phyloP scores from a whole-genome alignment of 352 stramenopile genomes.

The Pythium aquatile region DNA sequence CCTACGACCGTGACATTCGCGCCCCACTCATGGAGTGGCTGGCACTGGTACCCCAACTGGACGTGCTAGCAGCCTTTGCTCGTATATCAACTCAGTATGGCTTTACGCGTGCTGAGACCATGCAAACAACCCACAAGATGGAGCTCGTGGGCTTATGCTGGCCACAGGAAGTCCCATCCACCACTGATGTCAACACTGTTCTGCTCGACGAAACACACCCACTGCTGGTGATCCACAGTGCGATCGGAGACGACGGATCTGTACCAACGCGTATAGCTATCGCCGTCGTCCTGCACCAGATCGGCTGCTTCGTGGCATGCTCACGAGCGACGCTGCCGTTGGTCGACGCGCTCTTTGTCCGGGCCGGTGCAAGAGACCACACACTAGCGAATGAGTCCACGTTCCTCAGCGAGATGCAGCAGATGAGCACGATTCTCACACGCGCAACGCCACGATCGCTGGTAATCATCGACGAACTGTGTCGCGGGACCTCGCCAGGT shows the following conservation, averaged over 20 bases:
- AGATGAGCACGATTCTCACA: conserved; percentile 41
- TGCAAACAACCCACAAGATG: neutral
- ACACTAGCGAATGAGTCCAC: conserved; percentile 49
- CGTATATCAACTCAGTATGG: conserved; percentile 32
- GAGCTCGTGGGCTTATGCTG: conserved; percentile 1
- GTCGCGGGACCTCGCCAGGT: conserved; percentile 34
- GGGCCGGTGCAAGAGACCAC: conserved; percentile 42
- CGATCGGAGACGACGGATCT: conserved; percentile 11
- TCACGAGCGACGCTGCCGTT: conserved; percentile 33
- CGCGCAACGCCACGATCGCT: conserved; percentile 34
- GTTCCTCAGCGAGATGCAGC: conserved; percentile 56
- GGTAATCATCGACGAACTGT: conserved; percentile 54
- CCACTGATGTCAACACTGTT: neutral
- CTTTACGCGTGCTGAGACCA: conserved; percentile 26
- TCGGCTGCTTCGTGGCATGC: conserved; percentile 64
- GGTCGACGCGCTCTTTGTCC: conserved; percentile 45
- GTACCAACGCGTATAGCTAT: conserved; percentile 6
- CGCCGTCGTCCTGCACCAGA: conserved; percentile 47
- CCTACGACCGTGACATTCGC: conserved; percentile 3
- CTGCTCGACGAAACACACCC: neutral
- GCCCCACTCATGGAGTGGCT: conserved; percentile 7
- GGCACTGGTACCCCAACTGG: conserved; percentile 27
- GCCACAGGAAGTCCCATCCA: neutral
- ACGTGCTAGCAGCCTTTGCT: conserved; percentile 40
- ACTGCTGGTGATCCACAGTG: conserved; percentile 16